phyloP scores from a whole-genome alignment of 148 eudicot species.

The Mesembryanthemum crystallinum region DNA sequence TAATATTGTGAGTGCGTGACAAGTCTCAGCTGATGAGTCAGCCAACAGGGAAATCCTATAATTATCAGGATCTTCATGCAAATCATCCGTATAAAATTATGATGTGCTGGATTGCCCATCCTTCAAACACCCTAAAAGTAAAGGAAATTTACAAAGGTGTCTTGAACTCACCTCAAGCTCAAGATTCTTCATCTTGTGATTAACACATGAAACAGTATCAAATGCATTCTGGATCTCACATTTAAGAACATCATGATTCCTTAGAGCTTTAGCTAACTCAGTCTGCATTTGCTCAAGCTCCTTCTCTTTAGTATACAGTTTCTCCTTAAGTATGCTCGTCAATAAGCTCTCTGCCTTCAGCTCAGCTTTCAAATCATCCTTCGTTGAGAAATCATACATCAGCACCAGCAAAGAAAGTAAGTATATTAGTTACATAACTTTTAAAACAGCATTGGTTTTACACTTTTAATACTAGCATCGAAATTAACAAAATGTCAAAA shows the following conservation, averaged over 20 bases:
- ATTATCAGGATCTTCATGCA: background rate
- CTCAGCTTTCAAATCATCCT: slow-evolving; percentile 29
- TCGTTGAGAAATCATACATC: background rate
- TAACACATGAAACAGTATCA: slow-evolving; percentile 33
- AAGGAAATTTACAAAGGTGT: background rate
- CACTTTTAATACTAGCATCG: background rate
- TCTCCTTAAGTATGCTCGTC: slow-evolving; percentile 33
- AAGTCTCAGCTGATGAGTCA: no score
- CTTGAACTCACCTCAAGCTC: slow-evolving; percentile 34
- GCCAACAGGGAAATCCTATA: no score
- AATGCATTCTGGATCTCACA: slow-evolving; percentile 28
- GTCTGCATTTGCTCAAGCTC: slow-evolving; percentile 27
- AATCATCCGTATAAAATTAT: background rate
- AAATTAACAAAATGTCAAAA: background rate
- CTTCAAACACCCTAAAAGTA: background rate
- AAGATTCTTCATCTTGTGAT: slow-evolving; percentile 37
- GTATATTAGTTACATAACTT: background rate
- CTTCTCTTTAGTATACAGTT: slow-evolving; percentile 29
- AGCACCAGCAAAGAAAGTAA: background rate
- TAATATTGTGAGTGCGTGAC: background rate
- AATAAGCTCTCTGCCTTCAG: slow-evolving; percentile 30
- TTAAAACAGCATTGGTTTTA: background rate
- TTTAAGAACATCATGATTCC: slow-evolving; percentile 26
- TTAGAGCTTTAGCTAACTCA: slow-evolving; percentile 28
- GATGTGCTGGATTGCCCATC: no score